These are phyloP conservation scores for Pythium volutum DNA, from an alignment of 352 stramenopile genomes.

Conservation along the genomic window DNA sequence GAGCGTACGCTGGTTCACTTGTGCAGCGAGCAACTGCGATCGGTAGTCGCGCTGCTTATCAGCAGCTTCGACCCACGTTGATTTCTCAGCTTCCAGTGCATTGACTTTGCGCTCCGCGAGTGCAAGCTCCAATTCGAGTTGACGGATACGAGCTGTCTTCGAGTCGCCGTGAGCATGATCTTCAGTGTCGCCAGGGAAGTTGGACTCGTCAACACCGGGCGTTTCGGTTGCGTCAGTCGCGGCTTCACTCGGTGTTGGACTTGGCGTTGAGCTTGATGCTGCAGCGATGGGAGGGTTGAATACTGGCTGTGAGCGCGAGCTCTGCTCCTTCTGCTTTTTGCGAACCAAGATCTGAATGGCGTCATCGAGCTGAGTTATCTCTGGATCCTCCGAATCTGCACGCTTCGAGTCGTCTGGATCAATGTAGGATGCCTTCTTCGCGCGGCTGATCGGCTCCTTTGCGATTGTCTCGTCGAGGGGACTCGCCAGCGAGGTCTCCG, in stretches of 20 bases:
- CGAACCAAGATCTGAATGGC: background rate
- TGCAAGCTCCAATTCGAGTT: constrained; percentile 6
- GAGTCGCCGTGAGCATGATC: background rate
- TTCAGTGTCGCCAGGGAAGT: too few relatives aligned
- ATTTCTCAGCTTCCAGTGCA: constrained; percentile 10
- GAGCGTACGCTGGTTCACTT: background rate
- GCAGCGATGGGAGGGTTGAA: too few relatives aligned
- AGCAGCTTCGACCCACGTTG: constrained; percentile 6
- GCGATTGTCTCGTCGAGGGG: background rate
- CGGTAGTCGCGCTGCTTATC: constrained; percentile 11
- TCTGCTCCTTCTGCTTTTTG: background rate
- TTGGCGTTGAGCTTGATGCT: background rate
- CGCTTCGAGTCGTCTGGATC: background rate
- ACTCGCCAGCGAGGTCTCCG: background rate
- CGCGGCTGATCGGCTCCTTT: background rate
- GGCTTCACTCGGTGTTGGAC: background rate
- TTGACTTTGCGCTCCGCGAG: background rate
- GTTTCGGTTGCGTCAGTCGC: background rate
- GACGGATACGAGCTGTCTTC: background rate
- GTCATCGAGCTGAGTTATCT: background rate
- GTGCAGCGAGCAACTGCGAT: background rate
- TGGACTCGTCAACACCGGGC: background rate
- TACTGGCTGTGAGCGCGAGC: background rate
- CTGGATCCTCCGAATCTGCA: background rate
- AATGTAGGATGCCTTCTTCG: background rate